Conservation (phyloP, 768 basidiomycete species). For the Pleurotus eryngii region DNA sequence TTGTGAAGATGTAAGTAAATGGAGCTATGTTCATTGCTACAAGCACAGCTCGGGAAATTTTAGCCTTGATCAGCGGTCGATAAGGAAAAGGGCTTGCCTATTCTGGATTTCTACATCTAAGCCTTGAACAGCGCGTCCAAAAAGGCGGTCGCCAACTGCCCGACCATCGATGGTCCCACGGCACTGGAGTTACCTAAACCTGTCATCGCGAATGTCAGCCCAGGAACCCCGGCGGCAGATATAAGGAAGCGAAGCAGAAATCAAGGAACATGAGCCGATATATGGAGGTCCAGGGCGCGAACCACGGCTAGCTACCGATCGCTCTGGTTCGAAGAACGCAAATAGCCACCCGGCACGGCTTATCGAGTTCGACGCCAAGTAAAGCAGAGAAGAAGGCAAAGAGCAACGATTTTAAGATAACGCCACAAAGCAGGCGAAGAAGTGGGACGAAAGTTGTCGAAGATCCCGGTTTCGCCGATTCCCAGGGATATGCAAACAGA, state of each 20-base stretch:
- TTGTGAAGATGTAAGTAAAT: background rate
- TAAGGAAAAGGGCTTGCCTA: background rate
- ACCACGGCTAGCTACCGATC: background rate
- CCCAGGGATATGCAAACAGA: background rate
- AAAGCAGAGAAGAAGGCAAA: background rate
- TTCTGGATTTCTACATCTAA: slow-evolving; percentile 24
- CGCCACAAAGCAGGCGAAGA: background rate
- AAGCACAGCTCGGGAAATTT: background rate
- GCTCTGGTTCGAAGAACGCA: background rate
- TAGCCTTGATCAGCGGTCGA: background rate
- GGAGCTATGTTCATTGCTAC: background rate
- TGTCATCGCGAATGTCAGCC: slow-evolving; percentile 20
- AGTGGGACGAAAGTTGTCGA: background rate
- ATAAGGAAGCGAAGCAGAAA: background rate
- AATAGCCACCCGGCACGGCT: background rate
- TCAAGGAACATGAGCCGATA: background rate
- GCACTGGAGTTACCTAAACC: slow-evolving; percentile 81
- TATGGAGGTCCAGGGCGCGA: background rate
- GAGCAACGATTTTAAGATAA: background rate
- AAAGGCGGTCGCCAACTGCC: slow-evolving; percentile 73
- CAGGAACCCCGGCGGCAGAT: background rate
- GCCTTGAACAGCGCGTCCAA: slow-evolving; percentile 83
- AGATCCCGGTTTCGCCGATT: background rate
- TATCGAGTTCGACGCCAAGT: background rate
- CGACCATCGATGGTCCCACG: slow-evolving; percentile 78